These are phyloP conservation scores for Trebouxia sp. DNA, from an alignment of 139 green algal species.

Conservation along the genomic window DNA sequence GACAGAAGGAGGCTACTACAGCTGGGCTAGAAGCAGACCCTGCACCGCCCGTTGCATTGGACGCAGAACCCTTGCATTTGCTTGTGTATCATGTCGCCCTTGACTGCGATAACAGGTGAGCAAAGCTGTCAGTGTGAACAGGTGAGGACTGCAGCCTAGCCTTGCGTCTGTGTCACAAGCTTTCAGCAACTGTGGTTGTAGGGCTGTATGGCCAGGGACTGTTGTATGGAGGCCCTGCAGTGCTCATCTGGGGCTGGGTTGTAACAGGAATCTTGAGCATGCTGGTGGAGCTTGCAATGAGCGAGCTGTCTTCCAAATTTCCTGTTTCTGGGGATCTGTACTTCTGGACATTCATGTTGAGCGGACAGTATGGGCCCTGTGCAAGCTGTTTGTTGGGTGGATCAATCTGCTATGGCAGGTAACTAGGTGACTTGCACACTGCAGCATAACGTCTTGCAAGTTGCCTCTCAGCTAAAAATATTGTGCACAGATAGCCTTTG, in stretches of 20 bases:
- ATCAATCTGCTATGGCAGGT: not conserved
- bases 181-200: not conserved
- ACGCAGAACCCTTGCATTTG: too few relatives aligned
- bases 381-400: not conserved
- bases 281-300: not conserved
- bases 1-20: too few relatives aligned
- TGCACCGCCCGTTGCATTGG: too few relatives aligned
- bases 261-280: not conserved
- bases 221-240: not conserved
- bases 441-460: not conserved
- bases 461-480: not conserved
- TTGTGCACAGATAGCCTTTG: too few relatives aligned
- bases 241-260: slow-evolving; percentile 7
- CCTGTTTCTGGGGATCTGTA: not conserved
- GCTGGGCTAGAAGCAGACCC: too few relatives aligned
- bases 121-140: not conserved
- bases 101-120: not conserved
- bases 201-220: not conserved
- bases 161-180: not conserved
- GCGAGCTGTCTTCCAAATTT: not conserved
- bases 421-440: not conserved
- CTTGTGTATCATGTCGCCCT: not conserved
- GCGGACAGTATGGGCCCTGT: not conserved
- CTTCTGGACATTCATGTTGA: not conserved
- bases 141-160: not conserved